Percentiles rank a stretch among this genome's conserved stretches.
These are phyloP conservation scores for Acacia melanoxylon DNA, from an alignment of 306 rosid genomes.

Conservation along the genomic window DNA sequence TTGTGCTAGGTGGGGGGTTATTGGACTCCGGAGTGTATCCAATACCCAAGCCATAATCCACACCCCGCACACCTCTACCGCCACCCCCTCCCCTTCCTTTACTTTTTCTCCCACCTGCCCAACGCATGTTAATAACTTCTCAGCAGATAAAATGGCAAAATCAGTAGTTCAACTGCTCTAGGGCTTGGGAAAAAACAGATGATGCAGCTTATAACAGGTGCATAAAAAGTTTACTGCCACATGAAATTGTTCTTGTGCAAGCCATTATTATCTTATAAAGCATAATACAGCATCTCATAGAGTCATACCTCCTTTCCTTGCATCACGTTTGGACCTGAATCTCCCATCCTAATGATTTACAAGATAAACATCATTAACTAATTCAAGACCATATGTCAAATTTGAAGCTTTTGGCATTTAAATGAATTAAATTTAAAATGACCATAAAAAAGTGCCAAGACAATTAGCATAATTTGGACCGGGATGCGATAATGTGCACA, in stretches of 20 bases:
- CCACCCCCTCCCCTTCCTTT: conserved; percentile 68
- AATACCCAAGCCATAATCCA: conserved; percentile 93
- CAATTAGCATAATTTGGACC: background rate
- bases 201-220: background rate
- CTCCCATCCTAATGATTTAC: conserved; percentile 84
- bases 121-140: conserved; percentile 23
- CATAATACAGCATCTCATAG: background rate
- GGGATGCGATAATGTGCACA: background rate
- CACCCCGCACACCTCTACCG: conserved; percentile 94
- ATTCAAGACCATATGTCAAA: conserved; percentile 26
- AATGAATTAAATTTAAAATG: conserved; percentile 10
- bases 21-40: conserved; percentile 75
- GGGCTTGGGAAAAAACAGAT: background rate
- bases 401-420: conserved; percentile 27
- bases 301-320: conserved; percentile 87
- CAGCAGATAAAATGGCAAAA: conserved; percentile 1
- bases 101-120: conserved; percentile 84
- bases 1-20: conserved; percentile 47
- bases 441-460: background rate
- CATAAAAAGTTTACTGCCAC: conserved; percentile 24
- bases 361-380: conserved; percentile 32
- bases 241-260: background rate
- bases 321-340: conserved; percentile 96
- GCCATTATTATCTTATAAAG: background rate
- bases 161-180: background rate